Evolutionary conservation across 768 basidiomycete species (phyloP), one percentile per base, ranked within the genome.

Genomic region (Collybia nuda): DNA sequence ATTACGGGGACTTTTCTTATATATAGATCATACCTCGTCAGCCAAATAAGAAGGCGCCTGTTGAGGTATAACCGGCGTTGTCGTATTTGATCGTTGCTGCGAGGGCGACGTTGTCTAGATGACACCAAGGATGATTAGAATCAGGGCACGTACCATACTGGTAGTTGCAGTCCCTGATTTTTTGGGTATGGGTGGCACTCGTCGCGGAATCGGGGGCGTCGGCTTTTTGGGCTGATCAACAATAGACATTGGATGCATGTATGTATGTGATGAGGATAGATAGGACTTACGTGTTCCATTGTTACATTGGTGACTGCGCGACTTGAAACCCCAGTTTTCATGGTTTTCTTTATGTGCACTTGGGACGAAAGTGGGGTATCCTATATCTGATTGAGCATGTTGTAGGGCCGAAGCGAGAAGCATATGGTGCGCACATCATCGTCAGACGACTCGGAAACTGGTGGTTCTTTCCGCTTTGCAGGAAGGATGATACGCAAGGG

Each of bases 11-110:
- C n/a, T n/a, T n/a, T n/a, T n/a, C n/a, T n/a, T n/a, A n/a, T n/a
- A n/a, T 32, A 5, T 23, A 50, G 50, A 15, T 55, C 28, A 19
- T 44, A 39, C 32, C 40, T 41, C 15, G 39, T 24, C 12, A n/a
- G 23, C 19, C 17, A 23, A 46, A 51, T 24, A 15, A 23, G 5
- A 14, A 2, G 50, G 37, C 5, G 37, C n/a, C 29, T 44, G 24
- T 24, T n/a, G 43, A 35, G 23, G 24, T 32, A 32, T 14, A 2
- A 32, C 14, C 2, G 44, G 26, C 5, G 41, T 23, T 12, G 41
- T 28, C 14, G 41, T 28, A 43, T 11, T 40, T n/a, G 40, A 40
- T 24, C 40, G 19, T 14, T n/a, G 8, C n/a, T 32, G 32, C 32
- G 32, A 11, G 14, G 32, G 14, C 12, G 12, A 14, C 32, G 7